Evolutionary conservation across 2,329 filamentous ascomycete species (phyloP), one percentile per base, ranked within the genome.

Genomic region (Fusarium dimerum): DNA sequence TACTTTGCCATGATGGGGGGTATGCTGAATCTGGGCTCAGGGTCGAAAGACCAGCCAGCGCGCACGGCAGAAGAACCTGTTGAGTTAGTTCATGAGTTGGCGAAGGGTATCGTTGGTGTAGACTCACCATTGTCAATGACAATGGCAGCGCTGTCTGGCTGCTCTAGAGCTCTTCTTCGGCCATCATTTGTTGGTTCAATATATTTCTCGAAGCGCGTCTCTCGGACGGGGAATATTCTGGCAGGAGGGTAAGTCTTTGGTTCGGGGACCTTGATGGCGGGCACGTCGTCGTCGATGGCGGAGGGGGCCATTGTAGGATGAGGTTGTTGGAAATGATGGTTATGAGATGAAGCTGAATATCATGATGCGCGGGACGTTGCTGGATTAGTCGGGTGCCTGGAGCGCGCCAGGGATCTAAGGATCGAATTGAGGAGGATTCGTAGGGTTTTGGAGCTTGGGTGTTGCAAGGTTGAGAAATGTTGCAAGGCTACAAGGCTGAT

Each of bases 1-100:
- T 96, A 99, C 66, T 93, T 91, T 59, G 94, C 88, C 85, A 95
- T 95, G 61, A 97, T 89, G 12, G 94, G 93, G 2, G 92, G 90
- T 38, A 96, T 81, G 56, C 83, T 82, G 50, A 97, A 79, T 58
- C 90, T 85, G 2, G 94, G 94, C n/a, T 79, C 77, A 56, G 85
- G 78, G 66, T 97, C 93, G 68, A 96, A 96, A 8, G 92, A 96
- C 92, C 93, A 99, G 60, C 94, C 94, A 48, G 93, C 93, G 73
- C 95, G 91, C 54, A 97, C 85, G 32, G 87, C 80, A 48, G 89
- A 95, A 20, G 93, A 94, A 61, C 94, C 92, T 96, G 45, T 38
- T 48, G 30, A 38, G 57, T 67, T 52, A 69, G 55, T 47, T 57
- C 30, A 45, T 47, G 32, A 20, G 48, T 29, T 45, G 45, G 56